Percentiles rank a stretch among this genome's conserved stretches.
phyloP scores from a whole-genome alignment of 345 rosid species.

The Populus nigra region DNA sequence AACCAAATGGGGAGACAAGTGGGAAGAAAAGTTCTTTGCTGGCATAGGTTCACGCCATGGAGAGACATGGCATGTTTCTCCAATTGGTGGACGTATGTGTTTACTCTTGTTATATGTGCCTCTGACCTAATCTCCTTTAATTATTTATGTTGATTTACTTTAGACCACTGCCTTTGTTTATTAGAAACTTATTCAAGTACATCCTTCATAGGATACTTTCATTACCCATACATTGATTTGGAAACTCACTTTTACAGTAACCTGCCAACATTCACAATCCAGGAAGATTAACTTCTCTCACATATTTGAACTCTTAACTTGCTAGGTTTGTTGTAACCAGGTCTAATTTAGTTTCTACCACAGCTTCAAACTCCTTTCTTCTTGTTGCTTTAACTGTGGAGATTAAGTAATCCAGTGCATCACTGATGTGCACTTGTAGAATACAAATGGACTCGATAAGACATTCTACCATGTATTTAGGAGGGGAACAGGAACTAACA shows the following conservation, averaged over 20 bases:
- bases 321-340: neutral
- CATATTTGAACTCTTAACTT: neutral
- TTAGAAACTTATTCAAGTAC: neutral
- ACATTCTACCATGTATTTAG: too few relatives aligned
- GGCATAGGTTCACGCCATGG: constrained; percentile 98
- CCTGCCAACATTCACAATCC: neutral
- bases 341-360: neutral
- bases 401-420: neutral
- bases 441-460: neutral
- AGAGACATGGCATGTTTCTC: constrained; percentile 98
- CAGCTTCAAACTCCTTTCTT: neutral
- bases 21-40: constrained; percentile 97
- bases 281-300: neutral
- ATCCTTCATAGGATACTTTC: neutral
- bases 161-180: neutral
- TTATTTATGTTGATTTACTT: neutral
- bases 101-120: neutral
- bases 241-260: neutral
- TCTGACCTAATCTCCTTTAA: neutral
- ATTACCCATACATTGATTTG: neutral
- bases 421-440: neutral
- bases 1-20: constrained; percentile 99
- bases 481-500: too few relatives aligned
- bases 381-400: neutral
- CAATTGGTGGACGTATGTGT: constrained; percentile 68